These are phyloP conservation scores for Cercophora scortea DNA, from an alignment of 495 filamentous ascomycete genomes.

Conservation along the genomic window DNA sequence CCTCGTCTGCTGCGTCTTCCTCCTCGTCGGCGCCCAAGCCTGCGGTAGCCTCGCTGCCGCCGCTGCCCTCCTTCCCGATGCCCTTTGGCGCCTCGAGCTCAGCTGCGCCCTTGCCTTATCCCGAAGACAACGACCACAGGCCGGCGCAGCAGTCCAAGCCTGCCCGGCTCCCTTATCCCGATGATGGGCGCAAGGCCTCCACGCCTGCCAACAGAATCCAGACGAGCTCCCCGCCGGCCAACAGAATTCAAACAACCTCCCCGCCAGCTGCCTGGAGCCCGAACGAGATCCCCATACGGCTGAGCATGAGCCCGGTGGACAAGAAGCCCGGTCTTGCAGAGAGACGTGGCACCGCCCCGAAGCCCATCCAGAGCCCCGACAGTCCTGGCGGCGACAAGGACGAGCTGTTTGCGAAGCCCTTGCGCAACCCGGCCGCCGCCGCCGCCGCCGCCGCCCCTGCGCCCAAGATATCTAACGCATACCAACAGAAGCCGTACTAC, in stretches of 20 bases:
- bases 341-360: constrained; percentile 64
- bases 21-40: constrained; percentile 11
- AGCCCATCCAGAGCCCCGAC: constrained; percentile 64
- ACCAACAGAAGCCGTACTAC: constrained; percentile 42
- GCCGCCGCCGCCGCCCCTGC: constrained; percentile 14
- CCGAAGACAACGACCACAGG: constrained; percentile 56
- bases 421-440: constrained; percentile 23
- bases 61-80: constrained; percentile 44
- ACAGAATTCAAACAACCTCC: constrained; percentile 26
- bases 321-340: constrained; percentile 57
- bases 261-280: constrained; percentile 27
- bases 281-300: constrained; percentile 32
- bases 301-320: constrained; percentile 39
- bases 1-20: constrained; percentile 30
- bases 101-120: constrained; percentile 64
- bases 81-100: constrained; percentile 58
- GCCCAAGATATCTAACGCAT: constrained; percentile 35
- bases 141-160: constrained; percentile 28
- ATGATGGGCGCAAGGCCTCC: constrained; percentile 33
- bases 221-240: constrained; percentile 14
- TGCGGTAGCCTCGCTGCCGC: constrained; percentile 25
- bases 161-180: constrained; percentile 34
- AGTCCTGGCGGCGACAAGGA: constrained; percentile 64
- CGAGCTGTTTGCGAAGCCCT: constrained; percentile 55
- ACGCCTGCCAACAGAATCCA: constrained; percentile 23